Evolutionary conservation across 495 filamentous ascomycete species (phyloP), one percentile per base, ranked within the genome.

Genomic region (Neurospora intermedia): DNA sequence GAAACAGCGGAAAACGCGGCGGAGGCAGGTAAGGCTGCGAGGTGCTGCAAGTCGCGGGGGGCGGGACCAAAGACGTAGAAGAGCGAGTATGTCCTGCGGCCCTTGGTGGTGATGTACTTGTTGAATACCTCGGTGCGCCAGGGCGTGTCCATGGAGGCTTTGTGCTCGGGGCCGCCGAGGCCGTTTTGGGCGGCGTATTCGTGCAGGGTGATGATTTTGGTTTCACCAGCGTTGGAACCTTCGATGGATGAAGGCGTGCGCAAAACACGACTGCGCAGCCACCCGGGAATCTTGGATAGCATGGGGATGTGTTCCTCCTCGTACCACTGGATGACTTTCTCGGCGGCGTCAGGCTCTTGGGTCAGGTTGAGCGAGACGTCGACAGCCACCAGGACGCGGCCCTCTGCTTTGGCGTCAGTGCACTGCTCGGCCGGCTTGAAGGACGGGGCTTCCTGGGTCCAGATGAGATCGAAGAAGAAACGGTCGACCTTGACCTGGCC

Each of bases 61-160:
- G 87, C 91, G 0, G 91, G 87, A 0, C 91, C 91, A 76, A 96
- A 94, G 46, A 90, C 90, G 81, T 93, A 94, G 77, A 92, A 90
- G 76, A 93, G 88, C 69, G 88, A 82, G 81, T 92, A 94, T 1
- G 84, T 81, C 13, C 91, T 82, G 54, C 88, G 84, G 18, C 79
- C 83, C 75, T 86, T 89, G 45, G 81, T 77, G n/a, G 84, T 82
- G 38, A 91, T 87, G 38, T 86, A 84, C n/a, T 89, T 85, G 38
- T 77, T 77, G 75, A 85, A 84, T 42, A 93, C 81, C 69, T 87
- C 85, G 6, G 84, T 81, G 35, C 83, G 80, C 85, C 89, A 89
- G 1, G 86, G 81, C 8, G 90, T 91, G 54, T 81, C 82, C 75
- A 86, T 86, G 27, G 90, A 84, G 6, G 89, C 87, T 76, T 90